Conservation (phyloP, 2,329 filamentous ascomycete species). For the Diaporthe humulicola region DNA sequence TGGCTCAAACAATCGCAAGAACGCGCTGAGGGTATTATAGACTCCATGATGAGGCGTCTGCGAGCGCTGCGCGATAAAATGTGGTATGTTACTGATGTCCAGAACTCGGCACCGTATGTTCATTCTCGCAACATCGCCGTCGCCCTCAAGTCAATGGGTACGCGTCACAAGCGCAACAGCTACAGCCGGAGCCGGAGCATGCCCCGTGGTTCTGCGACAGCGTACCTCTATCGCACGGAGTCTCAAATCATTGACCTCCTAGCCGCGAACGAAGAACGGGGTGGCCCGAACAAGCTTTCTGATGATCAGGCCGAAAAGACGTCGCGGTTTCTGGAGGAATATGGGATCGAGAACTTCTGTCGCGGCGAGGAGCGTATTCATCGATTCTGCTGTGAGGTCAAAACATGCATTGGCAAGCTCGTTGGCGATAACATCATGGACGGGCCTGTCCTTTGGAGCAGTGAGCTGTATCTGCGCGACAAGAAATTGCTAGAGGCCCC, state of each 20-base stretch:
- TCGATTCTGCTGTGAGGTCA: slow-evolving; percentile 90
- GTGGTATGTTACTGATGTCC: slow-evolving; percentile 97
- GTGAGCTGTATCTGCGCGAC: slow-evolving; percentile 87
- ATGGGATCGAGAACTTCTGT: slow-evolving; percentile 92
- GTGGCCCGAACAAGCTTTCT: slow-evolving; percentile 94
- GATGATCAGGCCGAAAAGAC: slow-evolving; percentile 94
- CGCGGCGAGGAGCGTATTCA: slow-evolving; percentile 95
- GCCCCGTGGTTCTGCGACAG: slow-evolving; percentile 60
- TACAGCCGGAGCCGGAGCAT: slow-evolving; percentile 62
- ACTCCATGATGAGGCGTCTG: slow-evolving; percentile 80
- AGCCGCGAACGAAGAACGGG: slow-evolving; percentile 84
- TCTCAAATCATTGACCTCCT: slow-evolving; percentile 89
- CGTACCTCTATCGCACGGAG: slow-evolving; percentile 83
- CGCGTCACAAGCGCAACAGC: slow-evolving; percentile 68
- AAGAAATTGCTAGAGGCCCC: slow-evolving; percentile 70
- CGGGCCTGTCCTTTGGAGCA: slow-evolving; percentile 91
- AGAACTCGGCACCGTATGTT: slow-evolving; percentile 89
- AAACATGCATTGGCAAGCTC: slow-evolving; percentile 86
- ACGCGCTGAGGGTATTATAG: slow-evolving; percentile 79
- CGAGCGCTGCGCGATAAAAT: slow-evolving; percentile 91
- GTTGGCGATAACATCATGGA: slow-evolving; percentile 88
- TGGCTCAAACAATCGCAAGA: slow-evolving; percentile 88
- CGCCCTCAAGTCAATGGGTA: slow-evolving; percentile 91
- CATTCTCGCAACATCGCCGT: slow-evolving; percentile 88
- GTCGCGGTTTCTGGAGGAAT: slow-evolving; percentile 83